Evolutionary conservation across 306 rosid genomes (phyloP), one percentile per base, ranked within the genome.

Genomic region (Dryas alaskensis): DNA sequence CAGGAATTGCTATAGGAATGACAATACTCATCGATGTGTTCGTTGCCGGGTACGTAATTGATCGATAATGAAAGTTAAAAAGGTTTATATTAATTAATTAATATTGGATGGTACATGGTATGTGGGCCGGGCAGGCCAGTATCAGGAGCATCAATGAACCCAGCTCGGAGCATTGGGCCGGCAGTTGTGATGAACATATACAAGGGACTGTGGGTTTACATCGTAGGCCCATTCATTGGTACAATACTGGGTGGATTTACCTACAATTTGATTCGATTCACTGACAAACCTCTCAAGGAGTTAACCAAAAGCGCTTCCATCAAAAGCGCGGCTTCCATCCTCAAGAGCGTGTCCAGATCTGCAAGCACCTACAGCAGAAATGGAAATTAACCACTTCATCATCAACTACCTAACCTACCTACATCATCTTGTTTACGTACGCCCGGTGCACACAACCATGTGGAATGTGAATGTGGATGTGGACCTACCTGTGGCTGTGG

Each of bases 101-200:
- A 31, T 31, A 31, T 31, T 31, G 37, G 37, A 31, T 31, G 37
- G 37, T 50, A 1, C 55, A 43, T 69, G 14, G 37, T 31, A 31
- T 31, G 37, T 31, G 37, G 37, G 37, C 37, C 37, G 2, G 37
- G 37, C 65, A 81, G 97, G 67, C 89, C 87, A 0, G 67, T 91
- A 14, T 81, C 87, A 19, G 97, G 95, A 65, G 97, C 81, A 0
- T 91, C 92, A 0, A 86, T 91, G 97, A 87, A 91, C 79, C 97
- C 97, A 45, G 89, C 92, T 0, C 80, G 97, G 81, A 91, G 87
- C 68, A 40, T 89, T 55, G 95, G 95, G 55, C 97, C 95, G 0
- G 92, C 97, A 1, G 3, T 91, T 47, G 71, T 87, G 60, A 78
- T 75, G 92, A 67, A 49, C 8, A 13, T 19, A 3, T 87, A 82